Evolutionary conservation across 2,329 filamentous ascomycete species (phyloP), one percentile per base, ranked within the genome.

Genomic region (Epichloe sibirici): DNA sequence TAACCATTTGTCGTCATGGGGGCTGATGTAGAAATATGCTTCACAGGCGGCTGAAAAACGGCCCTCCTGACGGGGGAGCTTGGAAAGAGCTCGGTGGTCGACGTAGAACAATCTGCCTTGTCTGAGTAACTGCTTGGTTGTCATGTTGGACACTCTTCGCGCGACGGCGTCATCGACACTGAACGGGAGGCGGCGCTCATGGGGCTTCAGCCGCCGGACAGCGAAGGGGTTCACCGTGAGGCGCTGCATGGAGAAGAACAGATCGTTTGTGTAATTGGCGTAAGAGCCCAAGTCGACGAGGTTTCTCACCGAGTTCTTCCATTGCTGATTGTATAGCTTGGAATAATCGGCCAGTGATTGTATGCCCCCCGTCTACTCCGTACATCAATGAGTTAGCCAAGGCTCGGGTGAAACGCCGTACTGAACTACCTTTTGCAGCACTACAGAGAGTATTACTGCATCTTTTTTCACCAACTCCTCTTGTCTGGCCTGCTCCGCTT

Each of bases 181-280:
- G 57, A 75, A 75, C 0, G 69, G 66, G 0, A 74, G 59, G 1
- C 49, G 58, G 1, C 49, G 46, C 31, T 71, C 67, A 5, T 52
- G 34, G 0, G 51, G 52, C 4, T 63, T 59, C 15, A 65, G 43
- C 7, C 71, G 62, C 31, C 71, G 64, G 6, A 74, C 49, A 5
- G 61, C 56, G 49, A 69, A 74, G 0, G 72, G 71, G 50, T 69
- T 71, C 38, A 65, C 58, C 3, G 70, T 72, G 8, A 76, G 59
- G 11, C 73, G 64, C 55, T 74, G 69, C 73, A 75, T 76, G 4
- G 71, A 71, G 57, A 76, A 75, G 31, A 70, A 55, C 2, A 74
- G 58, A 56, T 76, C 73, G 49, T 71, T 64, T 0, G 72, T 75
- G 53, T 70, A 73, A 53, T 76, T 75, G 28, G 67, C 62, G 8